A percentile compares a stretch with the other conserved stretches of the same genome.
Conservation (phyloP, 192 early-diverging fungal species). For the Haplosporangium gracile region DNA sequence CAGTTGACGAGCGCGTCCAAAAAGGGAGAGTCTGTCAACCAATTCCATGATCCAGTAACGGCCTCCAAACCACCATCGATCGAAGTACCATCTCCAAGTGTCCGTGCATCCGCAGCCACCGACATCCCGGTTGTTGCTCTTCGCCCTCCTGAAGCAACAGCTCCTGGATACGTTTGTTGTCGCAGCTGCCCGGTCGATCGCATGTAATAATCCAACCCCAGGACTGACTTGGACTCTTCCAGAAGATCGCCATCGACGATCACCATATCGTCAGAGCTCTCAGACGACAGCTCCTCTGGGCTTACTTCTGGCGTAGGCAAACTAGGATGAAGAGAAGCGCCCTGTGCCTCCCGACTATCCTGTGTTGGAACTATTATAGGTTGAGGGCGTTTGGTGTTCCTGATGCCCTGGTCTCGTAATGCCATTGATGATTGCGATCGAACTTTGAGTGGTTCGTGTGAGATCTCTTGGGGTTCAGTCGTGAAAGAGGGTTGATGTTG, state of each 20-base stretch:
- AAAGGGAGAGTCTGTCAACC: conserved; percentile 39
- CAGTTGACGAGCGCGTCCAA: conserved; percentile 54
- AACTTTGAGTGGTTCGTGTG: conserved; percentile 15
- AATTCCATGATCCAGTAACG: conserved; percentile 15
- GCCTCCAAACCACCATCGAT: not conserved
- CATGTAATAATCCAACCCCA: conserved; percentile 2
- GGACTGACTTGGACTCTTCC: conserved; percentile 16
- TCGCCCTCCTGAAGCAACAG: conserved; percentile 10
- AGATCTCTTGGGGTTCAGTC: not conserved
- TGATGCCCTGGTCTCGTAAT: not conserved
- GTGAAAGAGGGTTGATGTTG: not conserved
- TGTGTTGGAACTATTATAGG: not conserved
- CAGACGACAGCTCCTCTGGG: conserved; percentile 34
- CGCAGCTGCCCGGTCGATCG: not conserved
- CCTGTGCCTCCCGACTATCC: not conserved
- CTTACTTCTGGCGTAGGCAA: conserved; percentile 48
- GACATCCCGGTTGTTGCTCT: not conserved
- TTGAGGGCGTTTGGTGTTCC: not conserved
- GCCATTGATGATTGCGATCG: conserved; percentile 8
- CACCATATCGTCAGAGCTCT: conserved; percentile 47
- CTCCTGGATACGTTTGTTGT: not conserved
- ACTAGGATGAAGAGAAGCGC: not conserved
- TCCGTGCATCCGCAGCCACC: not conserved
- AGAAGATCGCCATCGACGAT: conserved; percentile 19
- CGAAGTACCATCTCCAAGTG: not conserved